Evolutionary conservation across 2,329 filamentous ascomycete genomes (phyloP).

Genomic region (Cladosporium cucumerinum): DNA sequence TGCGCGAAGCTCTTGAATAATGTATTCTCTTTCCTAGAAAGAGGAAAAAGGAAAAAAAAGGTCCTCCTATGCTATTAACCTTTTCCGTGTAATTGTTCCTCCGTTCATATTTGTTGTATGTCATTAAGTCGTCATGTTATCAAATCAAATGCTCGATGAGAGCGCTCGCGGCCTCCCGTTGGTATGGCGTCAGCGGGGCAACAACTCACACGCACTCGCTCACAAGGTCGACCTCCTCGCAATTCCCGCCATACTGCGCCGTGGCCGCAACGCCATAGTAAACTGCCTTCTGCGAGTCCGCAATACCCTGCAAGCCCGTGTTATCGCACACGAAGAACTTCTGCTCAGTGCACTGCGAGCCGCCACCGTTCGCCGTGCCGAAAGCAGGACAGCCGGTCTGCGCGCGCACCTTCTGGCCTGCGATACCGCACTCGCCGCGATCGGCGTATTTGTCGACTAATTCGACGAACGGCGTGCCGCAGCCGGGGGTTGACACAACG

Average conservation of each 20-base stretch:
- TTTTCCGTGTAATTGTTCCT: background rate
- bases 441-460: background rate
- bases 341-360: constrained; percentile 8
- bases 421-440: constrained; percentile 8
- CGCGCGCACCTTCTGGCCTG: constrained; percentile 9
- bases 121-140: background rate
- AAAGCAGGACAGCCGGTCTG: constrained; percentile 16
- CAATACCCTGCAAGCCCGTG: constrained; percentile 9
- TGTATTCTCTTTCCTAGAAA: background rate
- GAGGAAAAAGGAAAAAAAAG: background rate
- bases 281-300: constrained; percentile 10
- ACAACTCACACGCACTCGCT: constrained; percentile 12
- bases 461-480: constrained; percentile 11
- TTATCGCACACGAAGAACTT: constrained; percentile 13
- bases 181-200: too few relatives aligned
- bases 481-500: constrained; percentile 11
- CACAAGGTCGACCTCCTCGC: constrained; percentile 14
- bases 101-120: background rate
- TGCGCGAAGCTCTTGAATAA: background rate
- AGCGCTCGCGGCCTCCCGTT: too few relatives aligned
- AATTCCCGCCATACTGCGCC: constrained; percentile 4
- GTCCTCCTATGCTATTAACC: background rate
- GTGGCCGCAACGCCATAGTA: constrained; percentile 11
- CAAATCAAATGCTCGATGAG: background rate
- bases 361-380: constrained; percentile 4